phyloP scores from a whole-genome alignment of 768 basidiomycete genomes.

The Rhodosporidiobolus sp. region DNA sequence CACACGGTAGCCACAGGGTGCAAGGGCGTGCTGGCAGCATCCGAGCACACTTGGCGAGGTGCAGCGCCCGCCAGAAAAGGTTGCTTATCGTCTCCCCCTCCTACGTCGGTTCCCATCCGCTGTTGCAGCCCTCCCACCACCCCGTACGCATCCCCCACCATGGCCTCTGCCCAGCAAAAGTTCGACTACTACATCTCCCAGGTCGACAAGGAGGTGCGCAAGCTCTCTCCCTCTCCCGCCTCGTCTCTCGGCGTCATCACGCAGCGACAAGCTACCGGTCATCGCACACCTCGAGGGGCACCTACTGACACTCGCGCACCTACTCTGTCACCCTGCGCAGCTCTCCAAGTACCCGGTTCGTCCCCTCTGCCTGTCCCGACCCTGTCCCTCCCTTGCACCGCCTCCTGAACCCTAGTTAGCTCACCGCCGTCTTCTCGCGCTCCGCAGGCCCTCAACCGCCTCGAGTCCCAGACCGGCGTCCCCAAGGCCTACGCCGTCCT shows the following conservation, averaged over 20 bases:
- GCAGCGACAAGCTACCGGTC: not conserved
- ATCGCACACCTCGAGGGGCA: not conserved
- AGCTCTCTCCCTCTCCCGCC: not conserved
- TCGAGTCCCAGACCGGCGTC: constrained; percentile 86
- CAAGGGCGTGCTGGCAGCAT: too few relatives aligned
- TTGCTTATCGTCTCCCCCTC: not conserved
- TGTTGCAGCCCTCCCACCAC: not conserved
- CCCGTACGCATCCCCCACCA: not conserved
- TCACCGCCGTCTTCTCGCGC: not conserved
- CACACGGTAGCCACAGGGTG: too few relatives aligned
- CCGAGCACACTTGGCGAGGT: too few relatives aligned
- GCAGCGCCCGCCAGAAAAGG: too few relatives aligned
- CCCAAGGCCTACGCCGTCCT: constrained; percentile 89
- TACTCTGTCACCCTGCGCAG: constrained; percentile 42
- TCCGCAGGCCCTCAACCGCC: constrained; percentile 57
- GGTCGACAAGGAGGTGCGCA: constrained; percentile 94
- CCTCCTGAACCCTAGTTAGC: not conserved
- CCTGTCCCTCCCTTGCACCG: not conserved
- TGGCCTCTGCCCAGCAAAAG: constrained; percentile 63
- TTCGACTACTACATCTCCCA: constrained; percentile 75
- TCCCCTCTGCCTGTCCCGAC: not conserved
- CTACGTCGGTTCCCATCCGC: not conserved
- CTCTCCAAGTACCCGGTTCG: constrained; percentile 70
- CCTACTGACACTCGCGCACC: not conserved
- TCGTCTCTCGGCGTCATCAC: constrained; percentile 50